Percentiles rank a stretch among this genome's conserved stretches.
These are phyloP conservation scores for Flaveria ramosissima DNA, from an alignment of 129 eudicot species.

Conservation along the genomic window DNA sequence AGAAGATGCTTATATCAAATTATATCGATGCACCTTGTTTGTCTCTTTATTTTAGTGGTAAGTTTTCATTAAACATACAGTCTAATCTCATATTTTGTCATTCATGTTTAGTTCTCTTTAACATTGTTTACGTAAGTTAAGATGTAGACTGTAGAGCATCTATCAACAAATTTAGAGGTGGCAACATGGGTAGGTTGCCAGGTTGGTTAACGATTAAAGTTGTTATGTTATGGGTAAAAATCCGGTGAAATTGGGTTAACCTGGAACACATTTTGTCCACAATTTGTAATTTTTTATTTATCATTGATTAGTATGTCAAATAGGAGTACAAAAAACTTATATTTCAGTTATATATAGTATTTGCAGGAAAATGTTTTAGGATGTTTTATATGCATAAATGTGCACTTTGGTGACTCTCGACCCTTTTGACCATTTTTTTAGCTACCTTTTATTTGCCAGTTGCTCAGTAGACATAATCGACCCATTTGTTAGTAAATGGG, in stretches of 20 bases:
- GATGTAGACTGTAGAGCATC: neutral
- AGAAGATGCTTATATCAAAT: conserved; percentile 71
- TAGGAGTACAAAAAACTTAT: too few relatives aligned
- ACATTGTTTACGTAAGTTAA: neutral
- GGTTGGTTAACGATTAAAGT: neutral
- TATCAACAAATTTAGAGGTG: neutral
- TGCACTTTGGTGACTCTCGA: too few relatives aligned
- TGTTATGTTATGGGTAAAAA: neutral
- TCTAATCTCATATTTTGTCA: conserved; percentile 7
- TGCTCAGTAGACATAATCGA: too few relatives aligned
- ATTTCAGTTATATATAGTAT: too few relatives aligned
- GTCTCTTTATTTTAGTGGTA: conserved; percentile 75
- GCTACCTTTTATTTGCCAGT: too few relatives aligned
- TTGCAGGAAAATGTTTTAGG: too few relatives aligned
- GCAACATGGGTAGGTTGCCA: neutral
- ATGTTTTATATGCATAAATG: too few relatives aligned
- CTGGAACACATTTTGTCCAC: too few relatives aligned
- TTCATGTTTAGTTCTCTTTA: neutral
- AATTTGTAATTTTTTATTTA: too few relatives aligned
- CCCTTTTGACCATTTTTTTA: too few relatives aligned
- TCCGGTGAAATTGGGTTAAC: too few relatives aligned
- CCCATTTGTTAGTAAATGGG: neutral
- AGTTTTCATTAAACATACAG: neutral
- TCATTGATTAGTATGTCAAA: too few relatives aligned
- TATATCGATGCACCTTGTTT: conserved; percentile 73